Evolutionary conservation across 768 basidiomycete species (phyloP), one percentile per base, ranked within the genome.

Genomic region (Tylopilus rubrobrunneus): DNA sequence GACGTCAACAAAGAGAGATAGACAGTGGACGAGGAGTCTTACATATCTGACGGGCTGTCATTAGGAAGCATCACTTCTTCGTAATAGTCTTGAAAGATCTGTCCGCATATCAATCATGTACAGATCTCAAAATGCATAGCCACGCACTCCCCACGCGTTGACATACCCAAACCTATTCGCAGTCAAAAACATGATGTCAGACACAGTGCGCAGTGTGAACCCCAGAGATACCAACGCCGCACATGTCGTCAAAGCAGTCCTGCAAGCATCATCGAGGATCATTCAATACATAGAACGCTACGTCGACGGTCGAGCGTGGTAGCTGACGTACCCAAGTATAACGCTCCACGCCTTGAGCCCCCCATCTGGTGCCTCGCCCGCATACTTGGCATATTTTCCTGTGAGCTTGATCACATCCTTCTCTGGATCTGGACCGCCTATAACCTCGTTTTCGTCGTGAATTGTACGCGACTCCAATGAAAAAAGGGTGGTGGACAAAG

Each of bases 71-170:
- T 19, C 2, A 72, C 76, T 33, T 76, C 68, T 58, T 86, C 75
- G 57, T 91, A 89, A 62, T 87, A 86, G 7, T 76, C 76, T 74
- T 91, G 89, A 64, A 89, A 89, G 23, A 83, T 76, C 86, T 89
- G 48, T 17, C 0, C 42, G 10, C 23, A 23, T 31, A 40, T 57
- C 12, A 59, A 28, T 23, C 40, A 34, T 12, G 15, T n/a, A 39
- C 37, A 3, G 8, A 5, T 33, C 23, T 5, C 15, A 25, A 46
- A 40, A 48, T 6, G 11, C 9, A 27, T 27, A 29, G 14, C 74
- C 81, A 41, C 65, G 69, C 61, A 85, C 87, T 46, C 88, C 87
- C 85, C 86, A 88, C 0, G 84, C 78, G 59, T 87, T 89, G 4
- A 87, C 80, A 55, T 83, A 83, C 25, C 88, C 88, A 66, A 87